Percentiles rank a stretch among this genome's conserved stretches.
These are phyloP conservation scores for Tolypocladium ovalisporum DNA, from an alignment of 2,329 filamentous ascomycete genomes.

Conservation along the genomic window DNA sequence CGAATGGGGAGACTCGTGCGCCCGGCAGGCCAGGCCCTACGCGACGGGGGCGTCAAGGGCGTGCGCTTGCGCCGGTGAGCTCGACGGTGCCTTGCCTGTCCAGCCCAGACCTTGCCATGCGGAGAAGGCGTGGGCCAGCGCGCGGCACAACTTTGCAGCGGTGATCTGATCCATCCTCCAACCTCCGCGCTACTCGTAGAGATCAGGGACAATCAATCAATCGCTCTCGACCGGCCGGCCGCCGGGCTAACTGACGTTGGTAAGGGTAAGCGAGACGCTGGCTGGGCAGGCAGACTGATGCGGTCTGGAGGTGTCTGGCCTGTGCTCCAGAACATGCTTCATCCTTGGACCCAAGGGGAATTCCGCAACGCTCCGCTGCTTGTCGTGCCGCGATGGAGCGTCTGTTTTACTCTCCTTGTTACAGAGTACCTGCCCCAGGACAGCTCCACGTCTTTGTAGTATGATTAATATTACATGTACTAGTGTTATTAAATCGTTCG, in stretches of 20 bases:
- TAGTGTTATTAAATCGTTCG: neutral
- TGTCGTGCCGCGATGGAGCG: neutral
- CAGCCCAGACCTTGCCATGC: neutral
- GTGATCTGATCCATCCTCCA: neutral
- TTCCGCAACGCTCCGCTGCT: neutral
- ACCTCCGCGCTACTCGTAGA: neutral
- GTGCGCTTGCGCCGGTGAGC: neutral
- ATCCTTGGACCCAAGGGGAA: neutral
- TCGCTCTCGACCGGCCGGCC: neutral
- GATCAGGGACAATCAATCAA: neutral
- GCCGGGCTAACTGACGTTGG: slow-evolving; percentile 5
- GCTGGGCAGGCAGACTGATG: neutral
- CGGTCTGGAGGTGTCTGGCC: neutral
- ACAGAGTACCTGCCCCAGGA: neutral
- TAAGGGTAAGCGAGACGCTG: slow-evolving; percentile 6
- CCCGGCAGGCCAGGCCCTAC: neutral
- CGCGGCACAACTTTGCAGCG: neutral
- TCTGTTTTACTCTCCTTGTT: neutral
- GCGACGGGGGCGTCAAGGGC: neutral
- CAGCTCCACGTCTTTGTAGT: neutral
- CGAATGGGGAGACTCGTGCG: neutral
- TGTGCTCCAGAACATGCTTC: neutral
- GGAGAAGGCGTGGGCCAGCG: neutral
- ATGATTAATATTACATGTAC: neutral
- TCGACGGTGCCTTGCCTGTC: neutral